phyloP scores from a whole-genome alignment of 2,329 filamentous ascomycete genomes.

The Parafenestella ontariensis region DNA sequence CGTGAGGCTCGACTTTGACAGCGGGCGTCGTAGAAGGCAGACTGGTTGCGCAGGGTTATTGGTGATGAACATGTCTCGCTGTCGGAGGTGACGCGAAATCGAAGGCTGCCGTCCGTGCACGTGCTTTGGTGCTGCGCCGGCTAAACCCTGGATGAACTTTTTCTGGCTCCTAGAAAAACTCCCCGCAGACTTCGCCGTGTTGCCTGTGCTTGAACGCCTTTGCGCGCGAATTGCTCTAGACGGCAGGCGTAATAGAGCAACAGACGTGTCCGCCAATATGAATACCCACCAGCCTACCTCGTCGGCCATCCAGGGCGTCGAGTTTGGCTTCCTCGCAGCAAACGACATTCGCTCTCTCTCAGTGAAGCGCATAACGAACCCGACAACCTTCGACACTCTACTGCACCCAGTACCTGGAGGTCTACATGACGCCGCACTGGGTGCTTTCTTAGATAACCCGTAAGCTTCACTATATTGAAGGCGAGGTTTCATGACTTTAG shows the following conservation, averaged over 20 bases:
- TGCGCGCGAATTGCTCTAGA: slow-evolving; percentile 19
- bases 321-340: slow-evolving; percentile 84
- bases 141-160: slow-evolving; percentile 38
- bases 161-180: slow-evolving; percentile 40
- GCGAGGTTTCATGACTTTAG: not conserved
- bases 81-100: slow-evolving; percentile 23
- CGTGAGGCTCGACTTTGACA: no score
- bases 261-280: slow-evolving; percentile 34
- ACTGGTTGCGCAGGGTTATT: not conserved
- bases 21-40: not conserved
- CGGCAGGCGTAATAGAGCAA: slow-evolving; percentile 18
- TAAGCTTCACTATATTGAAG: slow-evolving; percentile 55
- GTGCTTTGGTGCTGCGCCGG: slow-evolving; percentile 29
- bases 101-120: not conserved
- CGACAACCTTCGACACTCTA: slow-evolving; percentile 90
- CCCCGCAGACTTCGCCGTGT: slow-evolving; percentile 29
- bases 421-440: slow-evolving; percentile 89
- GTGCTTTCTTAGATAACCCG: slow-evolving; percentile 85
- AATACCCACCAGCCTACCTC: slow-evolving; percentile 74
- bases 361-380: slow-evolving; percentile 92
- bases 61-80: slow-evolving; percentile 3
- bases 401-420: slow-evolving; percentile 89
- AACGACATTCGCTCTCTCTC: slow-evolving; percentile 88
- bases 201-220: slow-evolving; percentile 15
- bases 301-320: slow-evolving; percentile 83